These are phyloP conservation scores for Penicillium olsonii DNA, from an alignment of 2,329 filamentous ascomycete genomes.

Conservation along the genomic window DNA sequence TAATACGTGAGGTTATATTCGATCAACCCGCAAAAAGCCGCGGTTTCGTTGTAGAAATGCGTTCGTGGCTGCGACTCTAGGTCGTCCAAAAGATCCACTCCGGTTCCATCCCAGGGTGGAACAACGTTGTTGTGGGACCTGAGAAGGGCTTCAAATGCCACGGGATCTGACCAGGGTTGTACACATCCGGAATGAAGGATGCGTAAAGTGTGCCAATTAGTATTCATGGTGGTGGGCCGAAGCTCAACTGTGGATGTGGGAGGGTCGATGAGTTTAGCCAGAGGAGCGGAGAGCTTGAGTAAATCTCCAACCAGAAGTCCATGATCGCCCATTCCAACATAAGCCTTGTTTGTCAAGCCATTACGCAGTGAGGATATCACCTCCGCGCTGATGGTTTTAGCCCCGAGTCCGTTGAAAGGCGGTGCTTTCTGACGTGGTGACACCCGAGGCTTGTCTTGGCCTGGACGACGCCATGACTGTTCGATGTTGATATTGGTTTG, in stretches of 20 bases:
- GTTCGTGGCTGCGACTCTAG: conserved; percentile 26
- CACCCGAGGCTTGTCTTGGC: conserved; percentile 17
- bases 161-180: conserved; percentile 47
- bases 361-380: conserved; percentile 59
- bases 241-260: conserved; percentile 23
- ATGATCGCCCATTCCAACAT: conserved; percentile 41
- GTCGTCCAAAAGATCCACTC: conserved; percentile 17
- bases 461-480: conserved; percentile 39
- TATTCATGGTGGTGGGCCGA: conserved; percentile 30
- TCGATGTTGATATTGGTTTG: conserved; percentile 39
- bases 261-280: conserved; percentile 25
- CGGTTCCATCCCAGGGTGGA: conserved; percentile 34
- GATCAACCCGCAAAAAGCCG: conserved; percentile 35
- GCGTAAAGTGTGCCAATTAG: conserved; percentile 49
- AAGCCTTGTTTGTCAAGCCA: conserved; percentile 50
- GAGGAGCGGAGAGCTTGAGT: conserved; percentile 19
- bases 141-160: conserved; percentile 44
- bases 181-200: conserved; percentile 53
- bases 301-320: conserved; percentile 34
- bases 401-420: conserved; percentile 44
- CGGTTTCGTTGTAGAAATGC: conserved; percentile 36
- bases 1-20: conserved; percentile 35
- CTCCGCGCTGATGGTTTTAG: conserved; percentile 58
- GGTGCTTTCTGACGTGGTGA: conserved; percentile 18
- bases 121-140: conserved; percentile 32